A percentile compares a stretch with the other conserved stretches of the same genome.
Evolutionary conservation across 345 rosid species (phyloP).

Genomic region (Angophora floribunda): DNA sequence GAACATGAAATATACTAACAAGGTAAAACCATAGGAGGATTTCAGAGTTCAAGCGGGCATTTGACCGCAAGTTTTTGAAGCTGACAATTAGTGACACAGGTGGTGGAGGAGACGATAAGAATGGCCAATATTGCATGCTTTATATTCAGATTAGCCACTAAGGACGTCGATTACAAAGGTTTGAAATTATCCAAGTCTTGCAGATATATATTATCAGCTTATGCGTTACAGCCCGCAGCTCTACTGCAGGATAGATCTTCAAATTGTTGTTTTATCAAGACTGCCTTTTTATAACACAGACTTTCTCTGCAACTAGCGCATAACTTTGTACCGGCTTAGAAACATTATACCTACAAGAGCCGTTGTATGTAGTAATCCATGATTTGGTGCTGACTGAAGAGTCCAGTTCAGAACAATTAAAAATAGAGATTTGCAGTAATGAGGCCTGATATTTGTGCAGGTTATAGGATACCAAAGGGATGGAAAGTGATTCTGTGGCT

Average conservation of each 20-base stretch:
- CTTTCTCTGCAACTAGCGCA: neutral
- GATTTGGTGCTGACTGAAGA: neutral
- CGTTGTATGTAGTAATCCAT: neutral
- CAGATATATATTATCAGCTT: neutral
- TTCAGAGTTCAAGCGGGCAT: neutral
- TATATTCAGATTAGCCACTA: constrained; percentile 1
- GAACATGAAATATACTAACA: constrained; percentile 18
- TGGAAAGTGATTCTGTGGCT: constrained; percentile 30
- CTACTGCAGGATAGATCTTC: neutral
- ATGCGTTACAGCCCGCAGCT: neutral
- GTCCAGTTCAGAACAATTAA: neutral
- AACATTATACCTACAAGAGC: neutral
- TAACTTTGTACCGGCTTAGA: constrained; percentile 14
- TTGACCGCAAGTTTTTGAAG: neutral
- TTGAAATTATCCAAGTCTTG: neutral
- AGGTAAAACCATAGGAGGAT: neutral
- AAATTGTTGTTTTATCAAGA: neutral
- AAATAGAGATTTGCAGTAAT: neutral
- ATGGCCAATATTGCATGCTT: constrained; percentile 16
- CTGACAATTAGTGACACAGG: neutral
- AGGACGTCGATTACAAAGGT: constrained; percentile 7
- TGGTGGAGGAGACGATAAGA: constrained; percentile 34
- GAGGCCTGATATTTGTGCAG: neutral
- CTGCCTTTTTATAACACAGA: neutral
- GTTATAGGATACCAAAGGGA: constrained; percentile 26